Conservation (phyloP, 2,329 filamentous ascomycete genomes). For the Sclerotinia borealis region DNA sequence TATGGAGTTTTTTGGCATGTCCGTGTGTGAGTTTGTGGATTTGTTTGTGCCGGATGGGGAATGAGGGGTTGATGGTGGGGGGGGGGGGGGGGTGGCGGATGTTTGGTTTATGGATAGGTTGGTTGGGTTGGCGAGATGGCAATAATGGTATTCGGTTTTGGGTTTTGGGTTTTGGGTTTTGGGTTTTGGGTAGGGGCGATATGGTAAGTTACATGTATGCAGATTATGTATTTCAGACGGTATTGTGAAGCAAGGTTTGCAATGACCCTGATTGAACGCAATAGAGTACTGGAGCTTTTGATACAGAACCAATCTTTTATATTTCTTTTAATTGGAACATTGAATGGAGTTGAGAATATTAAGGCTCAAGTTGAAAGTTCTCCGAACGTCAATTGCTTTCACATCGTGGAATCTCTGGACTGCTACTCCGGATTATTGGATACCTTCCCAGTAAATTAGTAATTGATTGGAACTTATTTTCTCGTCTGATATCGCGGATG, state of each 20-base stretch:
- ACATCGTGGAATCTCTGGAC: too few relatives aligned
- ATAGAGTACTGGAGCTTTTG: neutral
- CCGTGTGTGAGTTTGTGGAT: slow-evolving; percentile 10
- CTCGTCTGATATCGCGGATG: too few relatives aligned
- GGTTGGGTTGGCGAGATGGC: neutral
- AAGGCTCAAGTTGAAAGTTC: too few relatives aligned
- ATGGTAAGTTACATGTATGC: neutral
- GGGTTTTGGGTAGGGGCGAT: neutral
- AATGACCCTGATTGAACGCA: neutral
- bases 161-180: neutral
- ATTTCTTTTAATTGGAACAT: neutral
- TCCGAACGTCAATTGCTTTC: too few relatives aligned
- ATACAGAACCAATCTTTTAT: neutral
- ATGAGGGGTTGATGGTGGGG: neutral
- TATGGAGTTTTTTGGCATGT: slow-evolving; percentile 11
- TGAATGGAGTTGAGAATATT: neutral
- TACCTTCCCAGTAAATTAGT: too few relatives aligned
- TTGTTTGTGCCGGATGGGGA: slow-evolving; percentile 10
- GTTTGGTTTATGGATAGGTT: neutral
- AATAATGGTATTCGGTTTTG: neutral
- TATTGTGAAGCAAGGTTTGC: neutral
- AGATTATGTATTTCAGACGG: neutral
- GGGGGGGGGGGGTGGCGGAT: too few relatives aligned
- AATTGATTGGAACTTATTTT: too few relatives aligned
- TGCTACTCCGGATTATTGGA: too few relatives aligned